These are phyloP conservation scores for Paramecium octaurelia DNA, from an alignment of 73 alveolate species.

Conservation along the genomic window DNA sequence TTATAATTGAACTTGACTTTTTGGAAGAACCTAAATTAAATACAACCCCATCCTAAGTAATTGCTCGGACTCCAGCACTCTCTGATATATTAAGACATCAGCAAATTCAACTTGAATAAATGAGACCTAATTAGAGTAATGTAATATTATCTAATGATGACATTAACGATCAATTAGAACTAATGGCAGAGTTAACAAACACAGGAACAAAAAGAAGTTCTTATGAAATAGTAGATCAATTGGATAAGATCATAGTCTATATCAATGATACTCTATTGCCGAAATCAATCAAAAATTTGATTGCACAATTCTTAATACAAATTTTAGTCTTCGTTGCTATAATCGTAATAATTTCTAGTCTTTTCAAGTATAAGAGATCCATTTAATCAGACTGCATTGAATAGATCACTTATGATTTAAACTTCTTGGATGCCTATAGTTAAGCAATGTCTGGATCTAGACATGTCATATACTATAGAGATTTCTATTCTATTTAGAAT, in stretches of 20 bases:
- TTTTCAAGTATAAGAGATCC: neutral
- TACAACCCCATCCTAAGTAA: neutral
- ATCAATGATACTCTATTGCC: neutral
- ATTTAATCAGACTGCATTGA: neutral
- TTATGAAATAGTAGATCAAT: neutral
- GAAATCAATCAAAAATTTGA: neutral
- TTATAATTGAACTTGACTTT: neutral
- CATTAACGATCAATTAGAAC: neutral
- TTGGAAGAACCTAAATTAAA: neutral
- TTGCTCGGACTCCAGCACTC: neutral
- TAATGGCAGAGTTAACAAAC: neutral
- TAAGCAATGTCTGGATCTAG: neutral
- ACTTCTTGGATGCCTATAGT: constrained; percentile 11
- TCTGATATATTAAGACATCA: neutral
- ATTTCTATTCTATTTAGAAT: neutral
- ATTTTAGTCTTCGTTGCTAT: neutral
- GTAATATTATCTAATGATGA: neutral
- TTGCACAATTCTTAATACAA: neutral
- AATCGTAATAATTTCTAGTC: neutral
- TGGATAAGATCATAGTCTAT: neutral
- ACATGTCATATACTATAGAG: constrained; percentile 27
- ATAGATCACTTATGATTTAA: neutral
- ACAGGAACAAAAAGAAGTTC: neutral
- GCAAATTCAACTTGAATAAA: neutral
- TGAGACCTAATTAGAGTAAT: neutral